phyloP scores from a whole-genome alignment of 2,329 filamentous ascomycete genomes.

The Helotiales sp. region DNA sequence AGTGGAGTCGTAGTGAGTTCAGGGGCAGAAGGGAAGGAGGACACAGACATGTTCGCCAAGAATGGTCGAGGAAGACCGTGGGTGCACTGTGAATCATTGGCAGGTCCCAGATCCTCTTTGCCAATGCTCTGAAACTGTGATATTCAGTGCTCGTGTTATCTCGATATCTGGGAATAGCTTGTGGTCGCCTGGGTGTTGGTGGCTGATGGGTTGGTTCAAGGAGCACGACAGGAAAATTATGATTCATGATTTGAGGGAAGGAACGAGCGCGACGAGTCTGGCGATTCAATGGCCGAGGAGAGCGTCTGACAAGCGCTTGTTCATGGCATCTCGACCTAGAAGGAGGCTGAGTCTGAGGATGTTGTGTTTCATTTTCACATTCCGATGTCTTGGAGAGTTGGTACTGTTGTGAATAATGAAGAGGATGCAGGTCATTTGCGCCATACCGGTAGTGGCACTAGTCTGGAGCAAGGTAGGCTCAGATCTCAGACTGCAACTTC shows the following conservation, averaged over 20 bases:
- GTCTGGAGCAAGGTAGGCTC: too few relatives aligned
- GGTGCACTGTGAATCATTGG: not conserved
- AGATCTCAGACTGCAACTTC: too few relatives aligned
- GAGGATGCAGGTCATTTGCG: not conserved
- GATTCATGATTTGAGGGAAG: not conserved
- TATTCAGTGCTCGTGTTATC: too few relatives aligned
- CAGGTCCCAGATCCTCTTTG: not conserved
- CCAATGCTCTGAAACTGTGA: too few relatives aligned
- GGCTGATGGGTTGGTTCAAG: too few relatives aligned
- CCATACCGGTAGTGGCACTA: not conserved
- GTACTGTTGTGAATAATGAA: not conserved
- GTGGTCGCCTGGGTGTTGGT: too few relatives aligned
- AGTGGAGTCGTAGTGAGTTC: too few relatives aligned
- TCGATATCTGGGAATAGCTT: too few relatives aligned
- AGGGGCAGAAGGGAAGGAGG: not conserved
- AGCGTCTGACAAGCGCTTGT: not conserved
- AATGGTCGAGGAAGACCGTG: not conserved
- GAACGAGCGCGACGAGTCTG: not conserved
- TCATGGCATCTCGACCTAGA: not conserved
- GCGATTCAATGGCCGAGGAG: not conserved
- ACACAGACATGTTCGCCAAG: not conserved
- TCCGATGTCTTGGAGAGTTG: not conserved
- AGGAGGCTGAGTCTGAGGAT: not conserved
- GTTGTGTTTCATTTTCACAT: not conserved
- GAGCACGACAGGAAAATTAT: too few relatives aligned